These are phyloP conservation scores for Zygoascus bituminiphila DNA, from an alignment of 805 yeast species.

Conservation along the genomic window DNA sequence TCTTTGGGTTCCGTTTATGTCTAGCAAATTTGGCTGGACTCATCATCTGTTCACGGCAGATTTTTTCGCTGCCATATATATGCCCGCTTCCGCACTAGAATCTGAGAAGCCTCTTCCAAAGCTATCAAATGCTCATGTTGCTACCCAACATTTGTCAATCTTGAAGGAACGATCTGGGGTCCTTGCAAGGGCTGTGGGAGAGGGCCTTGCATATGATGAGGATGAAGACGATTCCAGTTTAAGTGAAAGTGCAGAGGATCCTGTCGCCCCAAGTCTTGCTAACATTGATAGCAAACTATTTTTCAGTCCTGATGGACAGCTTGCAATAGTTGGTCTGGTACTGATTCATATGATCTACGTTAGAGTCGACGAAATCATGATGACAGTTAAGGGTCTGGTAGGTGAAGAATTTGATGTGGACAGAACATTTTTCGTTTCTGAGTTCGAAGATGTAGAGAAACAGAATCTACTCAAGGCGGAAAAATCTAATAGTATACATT, in stretches of 20 bases:
- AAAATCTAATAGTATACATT: no score
- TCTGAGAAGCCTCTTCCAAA: conserved; percentile 27
- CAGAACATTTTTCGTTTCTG: conserved; percentile 1
- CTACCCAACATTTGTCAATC: conserved; percentile 12
- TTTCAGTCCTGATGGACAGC: conserved; percentile 20
- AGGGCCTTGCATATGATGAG: background rate
- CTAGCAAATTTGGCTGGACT: conserved; percentile 26
- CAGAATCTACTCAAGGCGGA: background rate
- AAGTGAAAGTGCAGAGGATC: background rate
- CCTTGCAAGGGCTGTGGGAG: conserved; percentile 1
- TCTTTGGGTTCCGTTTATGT: conserved; percentile 16
- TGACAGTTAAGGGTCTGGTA: conserved; percentile 27
- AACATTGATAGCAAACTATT: conserved; percentile 7
- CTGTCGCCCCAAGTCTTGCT: conserved; percentile 1
- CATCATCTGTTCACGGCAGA: conserved; percentile 22
- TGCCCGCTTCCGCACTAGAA: conserved; percentile 24
- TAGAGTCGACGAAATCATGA: conserved; percentile 25
- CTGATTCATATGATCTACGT: conserved; percentile 25
- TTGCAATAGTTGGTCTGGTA: conserved; percentile 20
- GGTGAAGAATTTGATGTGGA: conserved; percentile 29
- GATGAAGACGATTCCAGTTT: background rate
- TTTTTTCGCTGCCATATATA: conserved; percentile 25
- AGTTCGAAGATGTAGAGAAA: background rate
- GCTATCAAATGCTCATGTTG: conserved; percentile 25
- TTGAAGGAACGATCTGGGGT: conserved; percentile 11